These are phyloP conservation scores for Kwoniella sp. DNA, from an alignment of 768 basidiomycete species.

Conservation along the genomic window DNA sequence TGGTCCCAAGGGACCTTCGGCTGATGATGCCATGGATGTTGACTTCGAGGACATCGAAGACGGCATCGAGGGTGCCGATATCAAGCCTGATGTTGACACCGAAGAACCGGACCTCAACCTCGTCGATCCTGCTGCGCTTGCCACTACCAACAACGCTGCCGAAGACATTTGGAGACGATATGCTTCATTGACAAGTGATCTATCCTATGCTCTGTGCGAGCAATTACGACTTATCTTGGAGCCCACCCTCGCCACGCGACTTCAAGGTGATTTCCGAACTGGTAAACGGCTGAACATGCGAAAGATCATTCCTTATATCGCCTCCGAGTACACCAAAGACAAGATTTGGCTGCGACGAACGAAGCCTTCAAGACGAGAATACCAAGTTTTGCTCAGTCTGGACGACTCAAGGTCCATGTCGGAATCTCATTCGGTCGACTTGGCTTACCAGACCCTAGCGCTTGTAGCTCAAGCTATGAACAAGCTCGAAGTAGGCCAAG, in stretches of 20 bases:
- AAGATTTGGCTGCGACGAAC: constrained; percentile 98
- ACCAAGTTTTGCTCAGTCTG: constrained; percentile 89
- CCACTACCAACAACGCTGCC: constrained; percentile 61
- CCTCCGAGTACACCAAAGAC: constrained; percentile 98
- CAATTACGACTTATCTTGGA: constrained; percentile 94
- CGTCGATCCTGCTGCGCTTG: constrained; percentile 66
- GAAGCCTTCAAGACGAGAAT: constrained; percentile 88
- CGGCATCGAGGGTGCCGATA: constrained; percentile 41
- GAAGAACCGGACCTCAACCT: constrained; percentile 60
- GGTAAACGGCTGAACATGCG: constrained; percentile 99
- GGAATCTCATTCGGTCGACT: constrained; percentile 84
- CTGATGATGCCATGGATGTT: constrained; percentile 57
- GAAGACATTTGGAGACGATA: constrained; percentile 89
- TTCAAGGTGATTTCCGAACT: constrained; percentile 95
- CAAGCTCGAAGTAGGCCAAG: constrained; percentile 91
- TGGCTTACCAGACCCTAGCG: constrained; percentile 90
- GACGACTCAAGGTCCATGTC: constrained; percentile 98
- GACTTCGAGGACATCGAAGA: constrained; percentile 60
- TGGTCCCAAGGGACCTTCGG: constrained; percentile 17
- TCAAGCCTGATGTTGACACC: constrained; percentile 40
- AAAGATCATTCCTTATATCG: constrained; percentile 96
- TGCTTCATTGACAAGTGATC: constrained; percentile 82
- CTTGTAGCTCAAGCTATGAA: constrained; percentile 86
- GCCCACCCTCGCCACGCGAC: constrained; percentile 87
- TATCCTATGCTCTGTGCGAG: constrained; percentile 90